These are phyloP conservation scores for Serendipita vermifera DNA, from an alignment of 768 basidiomycete genomes.

Conservation along the genomic window DNA sequence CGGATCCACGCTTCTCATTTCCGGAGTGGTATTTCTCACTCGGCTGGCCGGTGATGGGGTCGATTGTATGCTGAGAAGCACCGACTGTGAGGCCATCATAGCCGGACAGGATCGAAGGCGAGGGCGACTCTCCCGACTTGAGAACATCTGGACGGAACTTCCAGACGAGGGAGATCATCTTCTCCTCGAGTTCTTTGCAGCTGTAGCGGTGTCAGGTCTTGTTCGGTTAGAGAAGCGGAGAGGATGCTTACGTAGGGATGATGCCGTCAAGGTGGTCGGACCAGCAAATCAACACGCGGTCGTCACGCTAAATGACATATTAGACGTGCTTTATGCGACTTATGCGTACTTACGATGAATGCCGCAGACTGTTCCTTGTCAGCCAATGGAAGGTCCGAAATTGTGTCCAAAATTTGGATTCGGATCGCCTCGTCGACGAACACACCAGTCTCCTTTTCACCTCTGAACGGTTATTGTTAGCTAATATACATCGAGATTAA, in stretches of 20 bases:
- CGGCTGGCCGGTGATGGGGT: no score
- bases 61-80: background rate
- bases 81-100: background rate
- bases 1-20: background rate
- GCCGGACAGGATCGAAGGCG: background rate
- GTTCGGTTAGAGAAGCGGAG: no score
- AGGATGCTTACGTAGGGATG: no score
- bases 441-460: background rate
- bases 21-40: no score
- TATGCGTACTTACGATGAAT: conserved; percentile 16
- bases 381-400: conserved; percentile 22
- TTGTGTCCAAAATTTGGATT: conserved; percentile 25
- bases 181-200: background rate
- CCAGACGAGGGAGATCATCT: background rate
- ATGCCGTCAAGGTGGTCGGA: conserved; percentile 26
- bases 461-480: conserved; percentile 11
- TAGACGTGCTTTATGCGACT: no score
- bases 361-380: conserved; percentile 26
- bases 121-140: background rate
- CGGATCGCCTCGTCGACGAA: conserved; percentile 25
- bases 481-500: background rate
- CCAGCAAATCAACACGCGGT: conserved; percentile 24
- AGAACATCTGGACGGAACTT: background rate
- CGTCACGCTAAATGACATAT: conserved; percentile 17
- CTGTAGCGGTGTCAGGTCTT: no score